These are phyloP conservation scores for Amanita molliuscula DNA, from an alignment of 768 basidiomycete species.

Conservation along the genomic window DNA sequence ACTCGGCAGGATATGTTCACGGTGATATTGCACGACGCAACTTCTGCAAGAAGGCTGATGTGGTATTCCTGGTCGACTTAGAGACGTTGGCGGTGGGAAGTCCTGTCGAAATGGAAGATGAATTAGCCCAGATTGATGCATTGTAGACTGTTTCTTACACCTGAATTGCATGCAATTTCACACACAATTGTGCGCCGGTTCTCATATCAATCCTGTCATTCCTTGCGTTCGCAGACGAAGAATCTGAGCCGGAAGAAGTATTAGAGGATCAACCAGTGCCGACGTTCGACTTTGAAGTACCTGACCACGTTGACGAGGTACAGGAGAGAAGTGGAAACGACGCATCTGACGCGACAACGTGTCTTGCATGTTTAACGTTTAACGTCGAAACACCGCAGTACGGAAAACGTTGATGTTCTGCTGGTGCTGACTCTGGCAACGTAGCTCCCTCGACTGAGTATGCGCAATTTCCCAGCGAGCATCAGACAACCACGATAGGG, in stretches of 20 bases:
- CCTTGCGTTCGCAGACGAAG: slow-evolving; percentile 14
- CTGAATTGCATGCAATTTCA: neutral
- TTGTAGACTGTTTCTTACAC: neutral
- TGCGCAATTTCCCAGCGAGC: no score
- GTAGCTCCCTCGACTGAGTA: no score
- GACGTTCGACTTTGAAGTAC: slow-evolving; percentile 35
- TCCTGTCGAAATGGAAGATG: neutral
- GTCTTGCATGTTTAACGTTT: no score
- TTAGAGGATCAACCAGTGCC: slow-evolving; percentile 27
- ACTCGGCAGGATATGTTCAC: slow-evolving; percentile 4
- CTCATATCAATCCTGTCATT: no score
- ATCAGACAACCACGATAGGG: no score
- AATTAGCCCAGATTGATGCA: neutral
- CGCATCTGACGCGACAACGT: no score
- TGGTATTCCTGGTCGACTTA: slow-evolving; percentile 9
- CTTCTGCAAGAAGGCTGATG: slow-evolving; percentile 9
- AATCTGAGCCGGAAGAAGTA: slow-evolving; percentile 20
- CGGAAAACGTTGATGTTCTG: no score
- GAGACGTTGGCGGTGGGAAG: slow-evolving; percentile 2
- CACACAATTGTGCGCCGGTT: no score
- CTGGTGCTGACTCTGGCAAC: no score
- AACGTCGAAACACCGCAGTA: no score
- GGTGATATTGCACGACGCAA: slow-evolving; percentile 11
- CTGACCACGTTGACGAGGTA: slow-evolving; percentile 14
- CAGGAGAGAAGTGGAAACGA: slow-evolving; percentile 9